Evolutionary conservation across 495 filamentous ascomycete genomes (phyloP).

Genomic region (Lasiosphaeria ovina): DNA sequence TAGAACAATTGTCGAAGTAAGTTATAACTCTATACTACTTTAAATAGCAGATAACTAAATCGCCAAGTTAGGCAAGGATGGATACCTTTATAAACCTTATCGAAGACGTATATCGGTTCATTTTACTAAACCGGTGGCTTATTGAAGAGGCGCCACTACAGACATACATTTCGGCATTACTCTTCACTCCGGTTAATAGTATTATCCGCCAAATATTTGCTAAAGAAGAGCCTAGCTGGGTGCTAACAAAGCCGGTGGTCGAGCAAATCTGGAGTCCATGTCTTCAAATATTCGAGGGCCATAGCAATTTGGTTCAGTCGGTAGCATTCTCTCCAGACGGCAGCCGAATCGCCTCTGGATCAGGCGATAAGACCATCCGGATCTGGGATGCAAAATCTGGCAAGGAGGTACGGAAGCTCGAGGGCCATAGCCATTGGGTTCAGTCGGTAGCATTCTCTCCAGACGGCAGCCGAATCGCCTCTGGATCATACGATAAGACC

Average conservation of each 20-base stretch:
- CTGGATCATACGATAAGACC: too few relatives aligned
- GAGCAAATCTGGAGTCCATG: conserved; percentile 3
- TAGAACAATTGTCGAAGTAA: background rate
- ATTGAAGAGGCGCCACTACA: conserved; percentile 6
- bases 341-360: too few relatives aligned
- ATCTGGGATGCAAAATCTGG: too few relatives aligned
- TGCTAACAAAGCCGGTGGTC: conserved; percentile 5
- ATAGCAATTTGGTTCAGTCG: too few relatives aligned
- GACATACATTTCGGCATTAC: conserved; percentile 7
- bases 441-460: too few relatives aligned
- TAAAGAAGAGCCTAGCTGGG: conserved; percentile 2
- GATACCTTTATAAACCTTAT: background rate
- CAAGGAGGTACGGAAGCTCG: too few relatives aligned
- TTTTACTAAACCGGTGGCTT: conserved; percentile 1
- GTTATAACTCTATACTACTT: background rate
- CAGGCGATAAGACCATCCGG: too few relatives aligned
- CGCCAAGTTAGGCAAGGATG: background rate
- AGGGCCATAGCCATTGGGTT: too few relatives aligned
- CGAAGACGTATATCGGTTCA: conserved; percentile 3
- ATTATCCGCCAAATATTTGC: conserved; percentile 4
- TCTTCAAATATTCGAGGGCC: conserved; percentile 7
- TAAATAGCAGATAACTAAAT: conserved; percentile 4
- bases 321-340: conserved; percentile 7
- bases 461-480: too few relatives aligned
- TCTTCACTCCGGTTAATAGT: conserved; percentile 1